phyloP scores from a whole-genome alignment of 352 stramenopile species.

The Phytophthora meadii region DNA sequence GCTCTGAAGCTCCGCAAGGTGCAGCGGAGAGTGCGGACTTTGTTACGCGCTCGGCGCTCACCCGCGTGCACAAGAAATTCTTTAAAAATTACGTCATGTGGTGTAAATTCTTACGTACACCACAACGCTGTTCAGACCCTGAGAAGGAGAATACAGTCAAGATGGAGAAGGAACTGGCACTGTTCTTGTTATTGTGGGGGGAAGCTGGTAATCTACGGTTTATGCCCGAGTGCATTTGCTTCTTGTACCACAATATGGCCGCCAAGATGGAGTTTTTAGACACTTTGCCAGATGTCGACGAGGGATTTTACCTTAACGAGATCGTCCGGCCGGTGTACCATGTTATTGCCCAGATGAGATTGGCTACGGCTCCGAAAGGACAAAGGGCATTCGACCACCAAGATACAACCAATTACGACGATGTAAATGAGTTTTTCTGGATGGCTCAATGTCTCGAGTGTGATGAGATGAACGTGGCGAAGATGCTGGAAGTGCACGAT shows the following conservation, averaged over 20 bases:
- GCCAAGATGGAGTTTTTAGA: conserved; percentile 68
- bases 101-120: conserved; percentile 93
- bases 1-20: conserved; percentile 43
- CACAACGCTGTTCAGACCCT: conserved; percentile 73
- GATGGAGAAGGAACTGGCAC: conserved; percentile 78
- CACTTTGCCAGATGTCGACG: conserved; percentile 51
- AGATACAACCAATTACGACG: conserved; percentile 89
- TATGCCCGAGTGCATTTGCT: conserved; percentile 92
- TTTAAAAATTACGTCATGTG: conserved; percentile 94
- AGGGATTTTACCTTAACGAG: conserved; percentile 71
- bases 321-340: conserved; percentile 83
- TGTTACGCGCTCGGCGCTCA: conserved; percentile 59
- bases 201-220: conserved; percentile 87
- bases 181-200: conserved; percentile 87
- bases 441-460: conserved; percentile 66
- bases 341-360: conserved; percentile 80
- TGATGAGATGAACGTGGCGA: conserved; percentile 72
- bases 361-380: conserved; percentile 44
- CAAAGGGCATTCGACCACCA: conserved; percentile 74
- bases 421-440: conserved; percentile 93
- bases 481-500: conserved; percentile 64
- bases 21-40: conserved; percentile 46
- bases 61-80: conserved; percentile 80
- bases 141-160: conserved; percentile 45
- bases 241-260: conserved; percentile 85